phyloP scores from a whole-genome alignment of 2,329 filamentous ascomycete genomes.

The Cladosporium colombiae region DNA sequence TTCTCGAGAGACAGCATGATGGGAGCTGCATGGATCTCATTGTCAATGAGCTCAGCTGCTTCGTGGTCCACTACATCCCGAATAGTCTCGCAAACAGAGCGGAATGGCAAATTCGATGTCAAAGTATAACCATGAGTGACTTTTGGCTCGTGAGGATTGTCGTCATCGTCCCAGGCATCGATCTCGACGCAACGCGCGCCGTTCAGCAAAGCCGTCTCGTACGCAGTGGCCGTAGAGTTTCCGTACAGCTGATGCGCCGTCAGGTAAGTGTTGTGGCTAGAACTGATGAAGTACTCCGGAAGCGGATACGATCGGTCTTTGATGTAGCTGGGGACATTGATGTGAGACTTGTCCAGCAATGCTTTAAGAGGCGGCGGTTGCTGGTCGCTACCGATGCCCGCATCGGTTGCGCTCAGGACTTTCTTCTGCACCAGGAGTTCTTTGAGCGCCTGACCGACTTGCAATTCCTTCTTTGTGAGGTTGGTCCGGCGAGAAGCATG shows the following conservation, averaged over 20 bases:
- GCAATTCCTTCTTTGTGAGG: constrained; percentile 55
- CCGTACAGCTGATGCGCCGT: constrained; percentile 70
- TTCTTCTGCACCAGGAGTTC: constrained; percentile 57
- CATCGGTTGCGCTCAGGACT: constrained; percentile 53
- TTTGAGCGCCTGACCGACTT: constrained; percentile 61
- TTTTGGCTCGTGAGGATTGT: constrained; percentile 64
- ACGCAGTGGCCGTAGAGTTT: constrained; percentile 61
- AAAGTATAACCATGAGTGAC: constrained; percentile 71
- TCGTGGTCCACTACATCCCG: constrained; percentile 63
- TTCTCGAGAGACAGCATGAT: constrained; percentile 69
- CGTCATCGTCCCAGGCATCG: constrained; percentile 68
- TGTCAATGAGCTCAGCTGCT: constrained; percentile 45
- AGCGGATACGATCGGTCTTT: constrained; percentile 62
- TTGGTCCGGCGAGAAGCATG: constrained; percentile 53
- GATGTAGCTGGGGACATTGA: constrained; percentile 56
- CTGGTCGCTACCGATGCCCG: constrained; percentile 48
- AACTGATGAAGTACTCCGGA: constrained; percentile 71
- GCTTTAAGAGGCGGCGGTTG: constrained; percentile 50
- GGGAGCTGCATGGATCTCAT: constrained; percentile 53
- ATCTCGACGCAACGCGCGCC: constrained; percentile 73
- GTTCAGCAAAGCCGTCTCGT: constrained; percentile 61
- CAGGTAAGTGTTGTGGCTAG: constrained; percentile 73
- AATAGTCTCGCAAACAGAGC: constrained; percentile 65
- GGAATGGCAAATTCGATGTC: constrained; percentile 66
- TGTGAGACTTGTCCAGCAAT: constrained; percentile 59